Base-by-base conservation (phyloP, 176 grass and related monocot genomes). In the Puccinellia tenuiflora region DNA sequence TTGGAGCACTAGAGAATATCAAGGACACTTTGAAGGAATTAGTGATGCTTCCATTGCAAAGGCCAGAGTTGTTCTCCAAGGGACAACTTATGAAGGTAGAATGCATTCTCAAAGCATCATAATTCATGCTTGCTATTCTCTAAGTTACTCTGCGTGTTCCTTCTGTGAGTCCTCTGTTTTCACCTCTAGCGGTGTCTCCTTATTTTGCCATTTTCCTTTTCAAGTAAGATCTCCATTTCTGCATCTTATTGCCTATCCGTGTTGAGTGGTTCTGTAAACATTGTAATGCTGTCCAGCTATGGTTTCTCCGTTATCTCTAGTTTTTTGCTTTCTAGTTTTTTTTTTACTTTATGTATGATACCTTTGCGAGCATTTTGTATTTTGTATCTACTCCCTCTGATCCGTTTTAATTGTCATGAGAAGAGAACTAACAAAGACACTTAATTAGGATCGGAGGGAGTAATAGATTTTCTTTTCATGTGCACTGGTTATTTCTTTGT, bases 31-130 rank as follows among this genome's bases (percentile, higher is more conserved):
- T 98, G 81, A 95, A 98, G 89, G 96, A 98, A 76, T 86, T 98
- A 83, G 96, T 98, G 77, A 98, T 98, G 96, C 92, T 98, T 85
- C 96, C 96, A 53, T 92, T 98, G 75, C 92, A 98, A 84, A 93
- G 96, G 73, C 96, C 96, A 50, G 92, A 98, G 87, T 88, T 98
- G 78, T 98, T 98, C 83, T 88, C 86, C 69, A 98, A 85, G 86
- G 96, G 96, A 81, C 91, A 98, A 88, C 87, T 98, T 79, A 98
- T 92, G 86, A 98, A 98, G 92, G 96, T 95, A 85, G 37, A 60
- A 30, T 51, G 1, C 56, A 53, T 82, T 85, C 35, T 83, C 30
- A 18, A 78, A 57, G 8, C 29, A 78, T 29, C 4, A 17, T 38
- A 29, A 72, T 17, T 47, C 64, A 62, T 79, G 12, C 55, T 53